Evolutionary conservation across 129 eudicot genomes (phyloP).

Genomic region (Cynara cardunculus): DNA sequence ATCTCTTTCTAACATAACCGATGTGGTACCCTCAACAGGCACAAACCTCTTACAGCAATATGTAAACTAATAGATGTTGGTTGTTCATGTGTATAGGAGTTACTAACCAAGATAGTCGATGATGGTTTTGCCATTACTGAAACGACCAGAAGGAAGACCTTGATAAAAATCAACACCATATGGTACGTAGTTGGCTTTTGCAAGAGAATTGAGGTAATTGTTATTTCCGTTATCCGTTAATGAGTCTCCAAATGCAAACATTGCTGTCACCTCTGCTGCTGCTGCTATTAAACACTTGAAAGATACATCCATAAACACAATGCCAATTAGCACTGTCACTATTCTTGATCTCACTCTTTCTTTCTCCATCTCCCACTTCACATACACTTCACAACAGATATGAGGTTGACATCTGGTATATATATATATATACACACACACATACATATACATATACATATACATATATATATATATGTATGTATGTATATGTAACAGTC

Average conservation of each 20-base stretch:
- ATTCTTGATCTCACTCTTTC: conserved; percentile 5
- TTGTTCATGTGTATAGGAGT: neutral
- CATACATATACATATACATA: neutral
- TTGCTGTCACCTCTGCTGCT: conserved; percentile 33
- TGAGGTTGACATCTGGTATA: neutral
- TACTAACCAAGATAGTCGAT: conserved; percentile 50
- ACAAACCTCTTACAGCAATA: too few species aligned
- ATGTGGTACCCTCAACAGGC: too few species aligned
- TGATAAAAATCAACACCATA: conserved; percentile 59
- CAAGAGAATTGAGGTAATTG: conserved; percentile 56
- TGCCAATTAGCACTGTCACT: conserved; percentile 6
- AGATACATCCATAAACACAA: conserved; percentile 4
- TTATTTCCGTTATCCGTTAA: conserved; percentile 63
- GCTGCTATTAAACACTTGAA: neutral
- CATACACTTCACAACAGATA: neutral
- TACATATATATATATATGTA: neutral
- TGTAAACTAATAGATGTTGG: neutral
- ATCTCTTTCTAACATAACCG: too few species aligned
- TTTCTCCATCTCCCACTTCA: conserved; percentile 6
- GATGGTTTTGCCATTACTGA: conserved; percentile 62
- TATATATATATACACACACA: neutral
- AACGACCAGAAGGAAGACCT: conserved; percentile 66
- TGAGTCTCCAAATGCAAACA: conserved; percentile 78
- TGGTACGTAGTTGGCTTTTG: conserved; percentile 64
- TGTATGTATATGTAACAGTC: neutral